Conservation (phyloP, 148 eudicot genomes). For the Talinum fruticosum region DNA sequence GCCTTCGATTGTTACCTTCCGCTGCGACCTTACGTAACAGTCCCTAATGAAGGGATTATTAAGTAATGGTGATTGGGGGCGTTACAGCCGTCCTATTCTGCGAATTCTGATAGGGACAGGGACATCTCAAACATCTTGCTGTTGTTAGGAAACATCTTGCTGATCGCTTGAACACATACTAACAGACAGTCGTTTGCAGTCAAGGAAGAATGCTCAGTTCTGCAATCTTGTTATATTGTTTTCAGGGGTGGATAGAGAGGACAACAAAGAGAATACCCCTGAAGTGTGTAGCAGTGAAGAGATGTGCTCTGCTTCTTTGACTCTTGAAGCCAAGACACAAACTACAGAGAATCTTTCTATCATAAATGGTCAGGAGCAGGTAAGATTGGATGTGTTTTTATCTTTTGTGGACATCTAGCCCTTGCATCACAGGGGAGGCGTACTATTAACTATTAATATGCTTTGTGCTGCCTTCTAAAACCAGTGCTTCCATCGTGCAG, state of each 20-base stretch:
- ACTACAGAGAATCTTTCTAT: neutral
- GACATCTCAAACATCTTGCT: neutral
- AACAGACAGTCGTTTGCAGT: neutral
- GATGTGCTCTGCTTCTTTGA: conserved; percentile 1
- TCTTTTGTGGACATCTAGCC: neutral
- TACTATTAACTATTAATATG: neutral
- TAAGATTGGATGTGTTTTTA: neutral
- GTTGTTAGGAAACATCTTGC: neutral
- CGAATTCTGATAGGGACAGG: neutral
- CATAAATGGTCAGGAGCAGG: conserved; percentile 6
- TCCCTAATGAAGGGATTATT: no score
- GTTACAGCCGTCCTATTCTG: neutral
- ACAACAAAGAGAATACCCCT: neutral
- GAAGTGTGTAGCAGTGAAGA: neutral
- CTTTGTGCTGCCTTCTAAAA: conserved; percentile 3
- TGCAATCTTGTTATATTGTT: neutral
- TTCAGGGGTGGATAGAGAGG: neutral
- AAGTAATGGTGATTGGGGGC: no score
- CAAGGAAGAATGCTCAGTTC: neutral
- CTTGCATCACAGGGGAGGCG: neutral
- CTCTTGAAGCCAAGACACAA: neutral
- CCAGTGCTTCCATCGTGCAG: neutral
- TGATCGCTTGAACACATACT: neutral
- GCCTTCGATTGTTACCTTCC: no score
- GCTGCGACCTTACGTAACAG: no score